Evolutionary conservation across 805 yeast genomes (phyloP), one percentile per base, ranked within the genome.

Genomic region (Lipomyces anomalus): DNA sequence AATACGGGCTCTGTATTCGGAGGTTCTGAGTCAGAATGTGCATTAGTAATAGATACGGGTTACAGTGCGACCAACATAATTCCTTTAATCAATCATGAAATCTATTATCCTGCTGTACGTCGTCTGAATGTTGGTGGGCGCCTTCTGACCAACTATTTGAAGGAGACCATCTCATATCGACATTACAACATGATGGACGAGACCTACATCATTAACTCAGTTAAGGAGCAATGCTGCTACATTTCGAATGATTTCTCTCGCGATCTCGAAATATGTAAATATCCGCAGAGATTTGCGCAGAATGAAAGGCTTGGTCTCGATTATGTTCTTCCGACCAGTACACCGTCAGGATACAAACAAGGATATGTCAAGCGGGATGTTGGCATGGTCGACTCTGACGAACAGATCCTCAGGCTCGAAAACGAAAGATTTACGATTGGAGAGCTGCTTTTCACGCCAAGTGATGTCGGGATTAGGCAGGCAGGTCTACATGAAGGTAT

Each of bases 121-220:
- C 80, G 85, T 50, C 66, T 89, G 43, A 90, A 88, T 37, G 76
- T 94, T 38, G 98, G 92, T 0, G 99, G 99, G 0, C 74, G 85
- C 46, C 70, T 85, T 40, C 65, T 92, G 42, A 85, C 87, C 43
- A 95, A 96, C 3, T 76, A 82, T 40, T 64, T 94, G 42, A 73
- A 88, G 52, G 97, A 92, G 60, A 72, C 85, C 40, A 76, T 90
- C 9, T 86, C 96, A 2, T 92, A 84, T 60, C 72, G 97, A 43
- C 92, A 92, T 67, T 92, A 89, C 63, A 90, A 92, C 59, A 88
- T 92, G 55, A 80, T 86, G 61, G 96, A 92, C 50, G 99, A 94
- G 64, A 82, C 95, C 0, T 70, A 84, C 2, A 66, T 92, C 38
- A 80, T 92, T 40, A 86, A 88, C 60, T 80, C 83, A 39, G 84